These are phyloP conservation scores for Heracleum sosnowskyi DNA, from an alignment of 129 eudicot genomes.

Conservation along the genomic window DNA sequence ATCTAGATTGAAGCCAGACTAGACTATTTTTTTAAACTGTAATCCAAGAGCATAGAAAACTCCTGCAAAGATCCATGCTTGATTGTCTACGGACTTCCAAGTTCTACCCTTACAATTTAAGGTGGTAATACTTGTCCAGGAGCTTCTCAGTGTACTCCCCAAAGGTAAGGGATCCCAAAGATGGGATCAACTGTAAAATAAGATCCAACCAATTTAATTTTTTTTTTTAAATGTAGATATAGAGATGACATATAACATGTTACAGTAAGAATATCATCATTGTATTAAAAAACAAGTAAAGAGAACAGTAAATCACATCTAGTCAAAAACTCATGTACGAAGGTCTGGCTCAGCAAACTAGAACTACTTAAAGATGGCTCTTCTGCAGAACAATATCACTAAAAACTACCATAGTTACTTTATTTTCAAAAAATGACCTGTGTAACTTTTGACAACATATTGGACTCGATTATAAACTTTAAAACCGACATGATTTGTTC, in stretches of 20 bases:
- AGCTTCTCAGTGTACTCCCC: constrained; percentile 95
- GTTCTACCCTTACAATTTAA: constrained; percentile 23
- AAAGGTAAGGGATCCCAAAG: constrained; percentile 55
- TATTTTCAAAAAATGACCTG: not conserved
- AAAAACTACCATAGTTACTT: not conserved
- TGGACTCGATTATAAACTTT: not conserved
- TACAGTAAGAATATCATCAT: not conserved
- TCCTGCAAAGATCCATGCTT: not conserved
- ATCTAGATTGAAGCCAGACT: not conserved
- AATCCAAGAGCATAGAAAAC: not conserved
- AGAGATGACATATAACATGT: not conserved
- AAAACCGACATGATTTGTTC: not conserved
- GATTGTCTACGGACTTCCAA: not conserved
- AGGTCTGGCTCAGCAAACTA: not conserved
- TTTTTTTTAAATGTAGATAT: not conserved
- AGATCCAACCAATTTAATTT: not conserved
- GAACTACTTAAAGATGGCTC: not conserved
- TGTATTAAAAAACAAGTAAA: not conserved
- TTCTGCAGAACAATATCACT: not conserved
- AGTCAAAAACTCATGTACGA: not conserved
- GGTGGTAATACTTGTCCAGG: constrained; percentile 82
- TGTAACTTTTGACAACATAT: not conserved
- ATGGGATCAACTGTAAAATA: constrained; percentile 44
- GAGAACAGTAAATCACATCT: not conserved
- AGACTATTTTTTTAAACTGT: not conserved